Percentiles rank a stretch among this genome's conserved stretches.
These are phyloP conservation scores for Cystoderma amianthinum DNA, from an alignment of 768 basidiomycete genomes.

Conservation along the genomic window DNA sequence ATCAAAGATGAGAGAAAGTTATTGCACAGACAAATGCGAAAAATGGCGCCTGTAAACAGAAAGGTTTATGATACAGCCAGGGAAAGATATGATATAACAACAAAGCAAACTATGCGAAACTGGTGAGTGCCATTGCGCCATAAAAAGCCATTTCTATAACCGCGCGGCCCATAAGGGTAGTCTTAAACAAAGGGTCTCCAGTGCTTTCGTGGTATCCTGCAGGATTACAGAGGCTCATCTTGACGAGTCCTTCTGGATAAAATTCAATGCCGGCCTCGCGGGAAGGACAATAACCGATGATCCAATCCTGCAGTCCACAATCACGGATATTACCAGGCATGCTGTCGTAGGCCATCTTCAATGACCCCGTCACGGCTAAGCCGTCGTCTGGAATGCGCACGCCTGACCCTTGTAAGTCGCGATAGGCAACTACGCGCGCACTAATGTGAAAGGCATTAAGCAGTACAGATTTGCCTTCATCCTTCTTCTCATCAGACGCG, in stretches of 20 bases:
- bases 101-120: conserved; percentile 25
- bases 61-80: conserved; percentile 1
- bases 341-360: conserved; percentile 44
- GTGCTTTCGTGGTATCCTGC: conserved; percentile 15
- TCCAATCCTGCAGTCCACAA: conserved; percentile 21
- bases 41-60: not conserved
- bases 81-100: not conserved
- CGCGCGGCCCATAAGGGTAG: conserved; percentile 46
- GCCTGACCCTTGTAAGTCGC: conserved; percentile 67
- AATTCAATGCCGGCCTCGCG: conserved; percentile 72
- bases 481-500: conserved; percentile 19
- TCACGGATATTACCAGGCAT: conserved; percentile 32
- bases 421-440: conserved; percentile 66
- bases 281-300: conserved; percentile 57
- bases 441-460: conserved; percentile 66
- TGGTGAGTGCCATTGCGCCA: conserved; percentile 44
- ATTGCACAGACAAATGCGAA: not conserved
- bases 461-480: conserved; percentile 40
- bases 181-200: conserved; percentile 30
- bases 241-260: conserved; percentile 68
- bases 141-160: conserved; percentile 53
- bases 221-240: conserved; percentile 51
- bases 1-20: not conserved
- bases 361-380: conserved; percentile 55
- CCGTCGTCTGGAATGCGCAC: conserved; percentile 70